Percentiles rank a stretch among this genome's conserved stretches.
These are phyloP conservation scores for Podosphaera aphanis DNA, from an alignment of 2,329 filamentous ascomycete genomes.

Conservation along the genomic window DNA sequence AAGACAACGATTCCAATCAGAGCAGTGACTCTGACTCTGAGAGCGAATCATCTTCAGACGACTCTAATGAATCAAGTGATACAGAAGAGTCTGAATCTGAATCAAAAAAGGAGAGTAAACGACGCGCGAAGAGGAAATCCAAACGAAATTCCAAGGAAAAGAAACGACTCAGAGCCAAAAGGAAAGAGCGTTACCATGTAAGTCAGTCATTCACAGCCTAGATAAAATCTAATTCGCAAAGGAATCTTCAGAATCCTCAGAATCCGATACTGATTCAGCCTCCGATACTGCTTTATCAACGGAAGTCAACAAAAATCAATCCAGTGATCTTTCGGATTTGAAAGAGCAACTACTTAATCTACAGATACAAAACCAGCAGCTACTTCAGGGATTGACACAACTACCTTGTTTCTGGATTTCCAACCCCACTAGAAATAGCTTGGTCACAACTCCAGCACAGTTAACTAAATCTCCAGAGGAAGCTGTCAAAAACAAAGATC, in stretches of 20 bases:
- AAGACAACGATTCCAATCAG: no score
- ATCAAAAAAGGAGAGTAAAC: conserved; percentile 12
- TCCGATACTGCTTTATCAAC: conserved; percentile 5
- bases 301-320: conserved; percentile 6
- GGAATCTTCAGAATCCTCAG: conserved; percentile 10
- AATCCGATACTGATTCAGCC: conserved; percentile 15
- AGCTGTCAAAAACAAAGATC: conserved; percentile 6
- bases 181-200: conserved; percentile 17
- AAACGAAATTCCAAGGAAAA: conserved; percentile 17
- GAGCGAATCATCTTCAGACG: no score
- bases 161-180: conserved; percentile 10
- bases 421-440: conserved; percentile 3
- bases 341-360: conserved; percentile 8
- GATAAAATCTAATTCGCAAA: neutral
- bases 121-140: conserved; percentile 13
- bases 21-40: no score
- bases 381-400: conserved; percentile 6
- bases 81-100: conserved; percentile 11
- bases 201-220: conserved; percentile 7
- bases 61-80: neutral
- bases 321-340: conserved; percentile 3
- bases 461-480: conserved; percentile 2
- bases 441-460: conserved; percentile 8
- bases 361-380: conserved; percentile 11
- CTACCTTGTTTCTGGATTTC: conserved; percentile 2